phyloP scores from a whole-genome alignment of 208 protist species.

The Acanthamoeba sp. region DNA sequence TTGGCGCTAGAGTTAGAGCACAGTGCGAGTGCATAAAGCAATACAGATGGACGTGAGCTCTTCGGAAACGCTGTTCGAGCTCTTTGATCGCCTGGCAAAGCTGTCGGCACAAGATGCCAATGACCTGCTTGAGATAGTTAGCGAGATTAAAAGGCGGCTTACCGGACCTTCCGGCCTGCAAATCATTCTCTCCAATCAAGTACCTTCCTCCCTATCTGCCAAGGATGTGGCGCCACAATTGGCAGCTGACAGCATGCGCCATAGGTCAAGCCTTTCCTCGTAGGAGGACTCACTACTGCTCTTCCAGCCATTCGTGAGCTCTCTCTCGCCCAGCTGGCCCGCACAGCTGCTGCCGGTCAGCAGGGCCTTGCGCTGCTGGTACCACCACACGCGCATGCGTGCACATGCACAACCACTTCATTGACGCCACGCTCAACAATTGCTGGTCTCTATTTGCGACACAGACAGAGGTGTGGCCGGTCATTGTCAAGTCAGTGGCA shows the following conservation, averaged over 20 bases:
- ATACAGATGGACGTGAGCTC: neutral
- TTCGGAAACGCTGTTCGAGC: slow-evolving; percentile 26
- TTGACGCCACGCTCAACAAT: too few species aligned
- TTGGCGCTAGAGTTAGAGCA: too few species aligned
- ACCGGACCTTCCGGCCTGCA: neutral
- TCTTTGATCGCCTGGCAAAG: neutral
- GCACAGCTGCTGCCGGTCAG: neutral
- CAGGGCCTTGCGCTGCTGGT: neutral
- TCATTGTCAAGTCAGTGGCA: slow-evolving; percentile 4
- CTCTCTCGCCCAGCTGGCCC: slow-evolving; percentile 17
- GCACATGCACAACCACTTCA: neutral
- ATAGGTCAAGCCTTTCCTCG: slow-evolving; percentile 32
- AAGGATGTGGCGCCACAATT: neutral
- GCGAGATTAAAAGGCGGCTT: slow-evolving; percentile 36
- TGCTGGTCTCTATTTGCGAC: too few species aligned
- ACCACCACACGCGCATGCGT: neutral
- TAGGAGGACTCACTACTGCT: neutral
- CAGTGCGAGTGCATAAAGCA: neutral
- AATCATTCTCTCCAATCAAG: slow-evolving; percentile 33
- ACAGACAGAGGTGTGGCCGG: neutral
- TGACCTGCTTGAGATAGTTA: neutral
- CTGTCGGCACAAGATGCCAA: slow-evolving; percentile 4
- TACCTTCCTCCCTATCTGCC: neutral
- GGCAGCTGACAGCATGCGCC: neutral
- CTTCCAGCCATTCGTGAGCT: neutral